A percentile compares a stretch with the other conserved stretches of the same genome.
phyloP scores from a whole-genome alignment of 2,329 filamentous ascomycete genomes.

The Hyphodiscus sp. region DNA sequence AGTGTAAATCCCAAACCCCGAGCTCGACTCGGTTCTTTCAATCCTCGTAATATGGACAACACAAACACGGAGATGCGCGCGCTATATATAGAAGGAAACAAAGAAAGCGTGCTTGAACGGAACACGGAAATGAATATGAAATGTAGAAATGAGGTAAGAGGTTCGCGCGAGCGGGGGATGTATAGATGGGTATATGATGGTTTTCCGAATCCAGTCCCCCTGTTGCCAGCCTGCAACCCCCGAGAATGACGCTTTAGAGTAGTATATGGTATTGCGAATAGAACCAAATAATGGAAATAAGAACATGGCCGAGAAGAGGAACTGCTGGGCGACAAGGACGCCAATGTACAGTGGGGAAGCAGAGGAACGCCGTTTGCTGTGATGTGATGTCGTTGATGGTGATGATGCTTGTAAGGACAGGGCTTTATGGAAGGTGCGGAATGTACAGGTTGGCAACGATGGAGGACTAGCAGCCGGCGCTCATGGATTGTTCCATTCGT shows the following conservation, averaged over 20 bases:
- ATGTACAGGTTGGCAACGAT: slow-evolving; percentile 9
- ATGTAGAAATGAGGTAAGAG: slow-evolving; percentile 5
- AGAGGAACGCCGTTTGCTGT: slow-evolving; percentile 1
- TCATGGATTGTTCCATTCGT: slow-evolving; percentile 30
- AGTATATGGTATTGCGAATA: slow-evolving; percentile 12
- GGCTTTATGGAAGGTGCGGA: background rate
- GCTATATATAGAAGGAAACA: background rate
- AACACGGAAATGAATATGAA: slow-evolving; percentile 6
- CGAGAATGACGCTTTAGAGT: slow-evolving; percentile 9
- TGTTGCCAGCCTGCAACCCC: slow-evolving; percentile 20
- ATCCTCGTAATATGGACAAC: slow-evolving; percentile 1
- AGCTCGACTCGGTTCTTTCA: slow-evolving; percentile 9
- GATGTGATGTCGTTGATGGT: background rate
- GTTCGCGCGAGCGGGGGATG: slow-evolving; percentile 28
- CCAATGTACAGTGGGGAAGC: slow-evolving; percentile 12
- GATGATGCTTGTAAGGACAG: background rate
- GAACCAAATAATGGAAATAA: slow-evolving; percentile 8
- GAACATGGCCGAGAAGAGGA: slow-evolving; percentile 15
- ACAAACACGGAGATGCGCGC: background rate
- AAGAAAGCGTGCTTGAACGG: background rate
- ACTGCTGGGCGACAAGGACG: slow-evolving; percentile 1
- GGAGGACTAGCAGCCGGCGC: slow-evolving; percentile 18
- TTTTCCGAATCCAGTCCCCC: slow-evolving; percentile 10
- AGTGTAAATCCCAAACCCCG: slow-evolving; percentile 1
- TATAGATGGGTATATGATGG: slow-evolving; percentile 24